Evolutionary conservation across 2,329 filamentous ascomycete species (phyloP), one percentile per base, ranked within the genome.

Genomic region (Grosmannia huntii): DNA sequence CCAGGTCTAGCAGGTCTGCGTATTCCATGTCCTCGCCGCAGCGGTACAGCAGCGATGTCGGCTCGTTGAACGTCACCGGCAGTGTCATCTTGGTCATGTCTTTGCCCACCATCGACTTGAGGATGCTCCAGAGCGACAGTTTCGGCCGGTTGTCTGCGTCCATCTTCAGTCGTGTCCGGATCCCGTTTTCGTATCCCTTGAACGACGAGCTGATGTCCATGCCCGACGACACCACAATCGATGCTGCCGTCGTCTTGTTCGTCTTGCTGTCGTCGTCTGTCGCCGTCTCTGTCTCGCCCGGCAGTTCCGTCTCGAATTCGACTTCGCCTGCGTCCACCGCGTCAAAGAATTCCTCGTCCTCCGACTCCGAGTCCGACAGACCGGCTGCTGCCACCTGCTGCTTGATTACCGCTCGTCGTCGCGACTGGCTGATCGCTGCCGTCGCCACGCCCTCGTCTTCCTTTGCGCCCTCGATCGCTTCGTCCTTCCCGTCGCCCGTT

Each of bases 51-150:
- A 99, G 76, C 6, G 94, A 97, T 0, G 94, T 99, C 0, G 94
- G 94, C 71, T 99, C 94, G 72, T 99, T 99, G 76, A 99, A 97
- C 0, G 94, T 96, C 2, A 99, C 94, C 0, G 94, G 94, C 23
- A 99, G 76, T 0, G 94, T 97, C 92, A 99, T 99, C 76, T 95
- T 97, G 44, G 94, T 97, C 94, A 99, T 97, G 68, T 99, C 94
- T 71, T 99, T 97, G 62, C 94, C 94, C 72, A 99, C 96, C 94
- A 99, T 97, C 25, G 92, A 97, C 75, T 97, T 99, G 62, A 99
- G 76, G 65, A 99, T 96, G 64, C 87, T 87, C 91, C 94, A 99
- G 50, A 99, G 83, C 33, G 88, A 94, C 61, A 97, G 89, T 75
- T 92, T 96, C 0, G 94, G 94, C 65, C 94, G 78, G 68, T 99